Conservation (phyloP, 768 basidiomycete genomes). For the Boletus pseudopeckii region DNA sequence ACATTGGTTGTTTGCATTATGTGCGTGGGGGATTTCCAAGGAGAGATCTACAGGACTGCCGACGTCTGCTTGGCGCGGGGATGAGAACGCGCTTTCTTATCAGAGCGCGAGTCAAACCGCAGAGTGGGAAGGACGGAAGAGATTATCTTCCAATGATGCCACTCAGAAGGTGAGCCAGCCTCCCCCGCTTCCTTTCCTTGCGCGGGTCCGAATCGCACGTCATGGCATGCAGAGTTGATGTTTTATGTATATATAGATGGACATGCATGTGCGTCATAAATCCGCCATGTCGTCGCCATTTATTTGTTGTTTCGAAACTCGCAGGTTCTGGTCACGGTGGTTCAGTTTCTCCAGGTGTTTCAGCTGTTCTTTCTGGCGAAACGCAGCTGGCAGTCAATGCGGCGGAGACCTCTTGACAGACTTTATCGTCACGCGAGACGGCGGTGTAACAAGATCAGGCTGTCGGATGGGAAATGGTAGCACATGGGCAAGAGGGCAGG, state of each 20-base stretch:
- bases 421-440: conserved; percentile 1
- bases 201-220: conserved; percentile 5
- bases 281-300: too few relatives aligned
- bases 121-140: not conserved
- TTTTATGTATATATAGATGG: not conserved
- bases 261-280: not conserved
- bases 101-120: not conserved
- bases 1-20: not conserved
- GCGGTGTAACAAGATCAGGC: conserved; percentile 17
- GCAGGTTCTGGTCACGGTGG: not conserved
- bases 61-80: conserved; percentile 1
- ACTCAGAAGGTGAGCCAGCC: too few relatives aligned
- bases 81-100: not conserved
- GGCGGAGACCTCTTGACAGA: not conserved
- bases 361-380: conserved; percentile 4
- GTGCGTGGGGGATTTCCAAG: too few relatives aligned
- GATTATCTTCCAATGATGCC: not conserved
- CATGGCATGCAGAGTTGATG: conserved; percentile 6
- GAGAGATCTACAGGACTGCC: not conserved
- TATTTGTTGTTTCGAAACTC: not conserved
- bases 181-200: not conserved
- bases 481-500: conserved; percentile 7
- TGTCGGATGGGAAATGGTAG: conserved; percentile 6
- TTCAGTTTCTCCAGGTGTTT: conserved; percentile 1
- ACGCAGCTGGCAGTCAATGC: not conserved